Conservation (phyloP, 768 basidiomycete genomes). For the Phaeotremella fagi region DNA sequence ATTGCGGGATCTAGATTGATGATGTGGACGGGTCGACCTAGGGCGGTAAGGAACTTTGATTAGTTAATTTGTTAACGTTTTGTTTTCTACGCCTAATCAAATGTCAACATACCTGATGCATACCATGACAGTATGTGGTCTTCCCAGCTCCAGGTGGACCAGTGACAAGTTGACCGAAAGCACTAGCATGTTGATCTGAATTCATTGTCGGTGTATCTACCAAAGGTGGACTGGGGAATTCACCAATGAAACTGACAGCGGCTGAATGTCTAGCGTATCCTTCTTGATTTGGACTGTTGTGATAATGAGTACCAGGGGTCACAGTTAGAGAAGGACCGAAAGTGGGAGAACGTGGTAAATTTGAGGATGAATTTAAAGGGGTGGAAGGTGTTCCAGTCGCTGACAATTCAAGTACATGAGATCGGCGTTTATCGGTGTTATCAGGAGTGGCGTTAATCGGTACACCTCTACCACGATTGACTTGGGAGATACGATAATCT, state of each 20-base stretch:
- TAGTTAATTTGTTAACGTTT: not conserved
- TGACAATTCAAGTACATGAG: not conserved
- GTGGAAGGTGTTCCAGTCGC: not conserved
- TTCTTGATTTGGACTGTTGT: not conserved
- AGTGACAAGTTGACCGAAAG: constrained; percentile 49
- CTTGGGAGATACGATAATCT: constrained; percentile 16
- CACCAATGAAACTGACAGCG: constrained; percentile 21
- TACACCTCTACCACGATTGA: not conserved
- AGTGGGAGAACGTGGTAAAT: not conserved
- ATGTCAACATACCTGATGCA: constrained; percentile 47
- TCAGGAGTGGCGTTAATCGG: constrained; percentile 6
- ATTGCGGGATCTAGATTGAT: constrained; percentile 97
- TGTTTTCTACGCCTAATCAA: not conserved
- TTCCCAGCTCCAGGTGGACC: constrained; percentile 52
- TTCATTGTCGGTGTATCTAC: not conserved
- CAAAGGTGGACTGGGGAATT: constrained; percentile 16
- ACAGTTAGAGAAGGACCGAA: not conserved
- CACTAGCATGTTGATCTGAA: constrained; percentile 8
- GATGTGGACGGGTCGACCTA: constrained; percentile 76
- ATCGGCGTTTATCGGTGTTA: constrained; percentile 17
- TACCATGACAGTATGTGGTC: constrained; percentile 52
- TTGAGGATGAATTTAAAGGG: not conserved
- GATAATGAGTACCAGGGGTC: not conserved
- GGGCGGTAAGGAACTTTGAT: constrained; percentile 70
- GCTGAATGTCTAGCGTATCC: constrained; percentile 5